Evolutionary conservation across 2,329 filamentous ascomycete species (phyloP).

Genomic region (Aspergillus calidoustus): DNA sequence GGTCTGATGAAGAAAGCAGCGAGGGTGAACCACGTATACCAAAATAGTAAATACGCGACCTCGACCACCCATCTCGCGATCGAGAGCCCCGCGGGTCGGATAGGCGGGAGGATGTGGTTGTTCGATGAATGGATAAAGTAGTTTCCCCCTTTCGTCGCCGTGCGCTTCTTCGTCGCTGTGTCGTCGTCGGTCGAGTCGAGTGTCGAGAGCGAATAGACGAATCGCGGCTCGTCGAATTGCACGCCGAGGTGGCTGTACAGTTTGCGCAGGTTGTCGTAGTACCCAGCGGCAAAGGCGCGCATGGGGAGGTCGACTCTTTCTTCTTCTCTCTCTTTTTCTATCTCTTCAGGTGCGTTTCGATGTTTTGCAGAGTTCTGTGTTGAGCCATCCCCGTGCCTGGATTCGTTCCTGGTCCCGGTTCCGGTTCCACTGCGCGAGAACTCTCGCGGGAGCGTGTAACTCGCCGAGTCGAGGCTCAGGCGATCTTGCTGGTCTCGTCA

Average conservation of each 20-base stretch:
- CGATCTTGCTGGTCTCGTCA: slow-evolving; percentile 15
- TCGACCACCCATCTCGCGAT: slow-evolving; percentile 13
- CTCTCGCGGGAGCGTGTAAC: slow-evolving; percentile 7
- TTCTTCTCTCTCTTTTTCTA: background rate
- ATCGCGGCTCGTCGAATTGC: slow-evolving; percentile 54
- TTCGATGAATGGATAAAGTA: slow-evolving; percentile 22
- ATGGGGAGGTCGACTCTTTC: slow-evolving; percentile 55
- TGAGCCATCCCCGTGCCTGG: background rate
- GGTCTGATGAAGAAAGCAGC: slow-evolving; percentile 21
- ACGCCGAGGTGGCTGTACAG: slow-evolving; percentile 63
- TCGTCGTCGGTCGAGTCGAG: slow-evolving; percentile 9
- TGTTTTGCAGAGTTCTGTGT: background rate
- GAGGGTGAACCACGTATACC: slow-evolving; percentile 23
- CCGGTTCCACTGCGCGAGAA: slow-evolving; percentile 4
- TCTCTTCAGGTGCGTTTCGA: background rate
- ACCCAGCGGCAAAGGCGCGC: slow-evolving; percentile 57
- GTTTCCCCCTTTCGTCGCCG: background rate
- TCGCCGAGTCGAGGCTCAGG: slow-evolving; percentile 18
- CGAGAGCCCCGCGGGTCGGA: background rate
- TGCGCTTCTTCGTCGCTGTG: background rate
- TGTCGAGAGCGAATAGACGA: slow-evolving; percentile 56
- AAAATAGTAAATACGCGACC: slow-evolving; percentile 15
- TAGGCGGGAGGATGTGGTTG: slow-evolving; percentile 21
- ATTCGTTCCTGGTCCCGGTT: background rate
- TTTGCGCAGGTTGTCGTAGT: slow-evolving; percentile 59